Evolutionary conservation across 345 rosid genomes (phyloP), one percentile per base, ranked within the genome.

Genomic region (Brassica nigra): DNA sequence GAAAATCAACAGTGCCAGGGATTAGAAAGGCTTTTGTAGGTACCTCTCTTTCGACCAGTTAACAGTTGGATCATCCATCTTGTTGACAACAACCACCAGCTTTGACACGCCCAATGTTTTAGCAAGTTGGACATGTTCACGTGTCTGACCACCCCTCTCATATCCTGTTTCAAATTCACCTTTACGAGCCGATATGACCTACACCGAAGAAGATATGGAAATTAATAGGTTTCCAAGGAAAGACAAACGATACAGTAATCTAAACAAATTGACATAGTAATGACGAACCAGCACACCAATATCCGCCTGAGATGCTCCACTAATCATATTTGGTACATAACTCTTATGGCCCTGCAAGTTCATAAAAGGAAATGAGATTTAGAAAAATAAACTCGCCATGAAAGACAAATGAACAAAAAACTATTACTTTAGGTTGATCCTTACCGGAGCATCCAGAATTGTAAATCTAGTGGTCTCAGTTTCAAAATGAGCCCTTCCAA

Each of bases 141-240:
- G 98, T 62, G 99, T 96, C 88, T 96, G 99, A 55, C 99, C 99
- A 81, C 99, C 99, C 86, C 89, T 92, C 86, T 96, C 99, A 80
- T 85, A 96, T 44, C 99, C 99, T 55, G 99, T 96, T 89, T 96
- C 99, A 75, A 96, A 96, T 86, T 96, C 99, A 69, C 99, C 99
- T 85, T 90, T 93, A 4, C 98, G 88, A 76, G 99, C 99, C 73
- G 98, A 93, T 73, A 93, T 93, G 58, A 96, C 98, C 99, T 96
- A 75, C 37, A 68, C 11, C 62, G 29, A 68, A 23, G 27, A 23
- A 23, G 27, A 23, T 23, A 1, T 23, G 23, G 55, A 12, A 73
- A 33, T 68, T 20, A 49, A 64, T 11, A 71, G 1, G 37, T 65
- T 63, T 64, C 69, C 58, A 28, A n/a, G 47, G 39, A 52, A 7